Base-by-base conservation (phyloP, 73 alveolate genomes). In the Paramecium octaurelia region DNA sequence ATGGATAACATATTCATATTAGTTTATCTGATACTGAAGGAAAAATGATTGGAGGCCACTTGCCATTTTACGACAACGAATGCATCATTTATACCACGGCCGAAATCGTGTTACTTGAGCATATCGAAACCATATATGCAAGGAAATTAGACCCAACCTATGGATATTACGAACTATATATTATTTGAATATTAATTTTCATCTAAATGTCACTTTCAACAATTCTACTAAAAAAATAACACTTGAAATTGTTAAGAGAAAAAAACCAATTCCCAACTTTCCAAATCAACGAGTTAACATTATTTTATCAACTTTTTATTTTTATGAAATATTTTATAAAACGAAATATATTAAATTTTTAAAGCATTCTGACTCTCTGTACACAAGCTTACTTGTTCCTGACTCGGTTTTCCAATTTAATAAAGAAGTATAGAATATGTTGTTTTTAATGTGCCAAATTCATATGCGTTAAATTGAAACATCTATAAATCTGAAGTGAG, bases 31-130 rank as follows among this genome's bases (percentile, higher is more conserved):
- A 87, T 18, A 54, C 54, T 4, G n/a, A 64, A 64, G 89, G 93
- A 23, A 58, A 68, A 16, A 16, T 38, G 70, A 24, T 87, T 20
- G 93, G 93, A 18, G 93, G 89, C 8, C 89, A 87, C 21, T 54
- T 87, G 2, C 88, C 88, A 34, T 35, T 87, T 20, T 85, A 87
- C 7, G 88, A 60, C 14, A 87, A 57, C 64, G 69, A 38, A 14
- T 87, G 89, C 27, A 71, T 77, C 18, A 87, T 87, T 38, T 87
- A 64, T 42, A 87, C 89, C 0, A 86, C 93, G 0, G 93, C 93
- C 11, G 93, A 86, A 59, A 60, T 86, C 1, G 64, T 86, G 6
- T 86, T 86, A 23, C 43, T 75, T 23, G 88, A 86, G 38, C 80
- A 86, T 38, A 43, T 86, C 3, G 85, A 86, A 34, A 31, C 85